Base-by-base conservation (phyloP, 495 filamentous ascomycete genomes). In the Trichoderma reesei region DNA sequence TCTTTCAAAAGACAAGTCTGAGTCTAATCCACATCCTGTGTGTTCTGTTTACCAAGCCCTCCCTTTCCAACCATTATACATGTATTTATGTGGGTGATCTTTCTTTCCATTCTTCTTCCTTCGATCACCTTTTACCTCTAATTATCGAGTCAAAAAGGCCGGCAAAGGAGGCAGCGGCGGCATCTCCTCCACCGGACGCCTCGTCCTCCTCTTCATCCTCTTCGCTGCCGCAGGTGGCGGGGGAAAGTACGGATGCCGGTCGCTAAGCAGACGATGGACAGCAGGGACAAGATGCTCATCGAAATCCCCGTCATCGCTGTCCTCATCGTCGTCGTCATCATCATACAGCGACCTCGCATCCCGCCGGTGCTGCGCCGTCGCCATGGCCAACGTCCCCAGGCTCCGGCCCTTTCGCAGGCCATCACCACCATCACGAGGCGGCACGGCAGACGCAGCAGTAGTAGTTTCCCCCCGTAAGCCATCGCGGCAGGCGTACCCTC, bases 301-400 rank as follows among this genome's bases (percentile, higher is more conserved):
- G 3, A 54, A 18, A 31, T 31, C 46, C 20, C 26, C 46, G 26
- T 26, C 26, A 26, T 26, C 26, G 26, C 38, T 11, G 38, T 11
- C 38, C 1, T 7, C 6, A 39, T 39, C 11, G 9, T 56, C 11
- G 9, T 56, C 51, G 31, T 11, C 18, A 9, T 26, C 26, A 34
- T 56, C 51, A 13, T 56, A 56, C 20, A 56, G 31, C 9, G 51
- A 46, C 61, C 61, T 41, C 38, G 13, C 13, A 2, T 64, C 63
- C 51, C 26, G 26, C 26, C 20, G 61, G 38, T 63, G 38, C 59
- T 41, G 59, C 20, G 11, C 16, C n/a, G n/a, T 31, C 34, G 46
- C 51, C 48, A 64, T 60, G 41, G 46, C 63, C 63, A 56, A 41
- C 18, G 63, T 64, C 34, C 63, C 63, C 16, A 64, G 63, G 51